A percentile compares a stretch with the other conserved stretches of the same genome.
Evolutionary conservation across 2,329 filamentous ascomycete genomes (phyloP).

Genomic region (Nannizzia gypsea): DNA sequence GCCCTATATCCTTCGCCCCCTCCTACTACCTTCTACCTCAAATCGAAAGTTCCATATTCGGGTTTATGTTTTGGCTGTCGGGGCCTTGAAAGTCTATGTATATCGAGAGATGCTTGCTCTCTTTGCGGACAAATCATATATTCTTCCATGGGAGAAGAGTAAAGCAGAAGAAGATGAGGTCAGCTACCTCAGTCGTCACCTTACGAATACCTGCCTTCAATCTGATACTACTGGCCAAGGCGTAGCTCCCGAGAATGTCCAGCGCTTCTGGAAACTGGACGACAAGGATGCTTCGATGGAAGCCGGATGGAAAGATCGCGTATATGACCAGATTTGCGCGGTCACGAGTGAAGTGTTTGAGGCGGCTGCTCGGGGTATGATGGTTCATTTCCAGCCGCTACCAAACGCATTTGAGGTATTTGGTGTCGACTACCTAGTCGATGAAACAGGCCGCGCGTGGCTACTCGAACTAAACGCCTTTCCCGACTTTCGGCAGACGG

Average conservation of each 20-base stretch:
- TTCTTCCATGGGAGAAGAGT: constrained; percentile 42
- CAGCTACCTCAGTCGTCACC: constrained; percentile 55
- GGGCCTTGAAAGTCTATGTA: constrained; percentile 69
- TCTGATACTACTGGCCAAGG: constrained; percentile 32
- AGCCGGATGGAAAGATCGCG: constrained; percentile 41
- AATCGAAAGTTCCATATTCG: constrained; percentile 87
- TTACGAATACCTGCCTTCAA: constrained; percentile 95
- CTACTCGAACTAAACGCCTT: constrained; percentile 91
- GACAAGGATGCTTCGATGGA: constrained; percentile 19
- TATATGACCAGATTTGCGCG: constrained; percentile 62
- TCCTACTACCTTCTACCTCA: constrained; percentile 54
- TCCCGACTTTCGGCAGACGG: constrained; percentile 90
- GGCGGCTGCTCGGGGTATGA: constrained; percentile 71
- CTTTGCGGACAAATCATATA: constrained; percentile 68
- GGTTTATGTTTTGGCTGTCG: constrained; percentile 74
- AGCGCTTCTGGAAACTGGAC: constrained; percentile 61
- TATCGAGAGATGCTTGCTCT: constrained; percentile 87
- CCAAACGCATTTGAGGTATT: constrained; percentile 86
- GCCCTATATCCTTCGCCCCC: constrained; percentile 81
- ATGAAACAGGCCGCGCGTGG: constrained; percentile 52
- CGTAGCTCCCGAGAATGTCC: constrained; percentile 54
- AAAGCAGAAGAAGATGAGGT: constrained; percentile 30
- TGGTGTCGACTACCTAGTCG: constrained; percentile 81
- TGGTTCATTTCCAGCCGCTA: constrained; percentile 81
- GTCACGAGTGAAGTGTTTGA: constrained; percentile 72